These are phyloP conservation scores for Wickerhamomyces xylosicus DNA, from an alignment of 805 yeast genomes.

Conservation along the genomic window DNA sequence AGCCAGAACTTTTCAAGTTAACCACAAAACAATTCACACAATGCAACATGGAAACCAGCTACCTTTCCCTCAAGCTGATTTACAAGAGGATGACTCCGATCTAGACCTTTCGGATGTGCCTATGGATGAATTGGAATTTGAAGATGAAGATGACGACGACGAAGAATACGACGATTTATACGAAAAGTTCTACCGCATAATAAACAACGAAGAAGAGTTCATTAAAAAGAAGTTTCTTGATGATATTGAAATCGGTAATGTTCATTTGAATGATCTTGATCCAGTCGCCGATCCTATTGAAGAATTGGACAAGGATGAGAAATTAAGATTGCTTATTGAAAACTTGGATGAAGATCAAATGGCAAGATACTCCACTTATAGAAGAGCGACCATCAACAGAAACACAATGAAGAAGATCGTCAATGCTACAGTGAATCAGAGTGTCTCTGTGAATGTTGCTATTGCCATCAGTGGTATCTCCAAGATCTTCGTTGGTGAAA, in stretches of 20 bases:
- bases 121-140: conserved; percentile 11
- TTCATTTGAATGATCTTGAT: conserved; percentile 8
- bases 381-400: conserved; percentile 67
- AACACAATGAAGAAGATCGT: conserved; percentile 75
- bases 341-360: conserved; percentile 75
- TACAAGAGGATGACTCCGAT: conserved; percentile 12
- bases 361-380: conserved; percentile 76
- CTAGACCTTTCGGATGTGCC: conserved; percentile 21
- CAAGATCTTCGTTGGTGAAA: conserved; percentile 83
- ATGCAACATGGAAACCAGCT: too few relatives aligned
- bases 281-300: too few relatives aligned
- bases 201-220: conserved; percentile 14
- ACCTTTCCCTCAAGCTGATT: too few relatives aligned
- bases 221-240: conserved; percentile 10
- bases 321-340: conserved; percentile 52
- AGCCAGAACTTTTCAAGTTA: too few relatives aligned
- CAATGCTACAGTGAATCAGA: conserved; percentile 68
- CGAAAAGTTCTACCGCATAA: conserved; percentile 6
- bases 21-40: too few relatives aligned
- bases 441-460: conserved; percentile 69
- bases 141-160: conserved; percentile 7
- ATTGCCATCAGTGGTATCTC: conserved; percentile 79
- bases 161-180: conserved; percentile 12
- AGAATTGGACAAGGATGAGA: conserved; percentile 41
- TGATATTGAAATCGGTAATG: conserved; percentile 5